Evolutionary conservation across 352 stramenopile genomes (phyloP).

Genomic region (Phytophthora brassicae): DNA sequence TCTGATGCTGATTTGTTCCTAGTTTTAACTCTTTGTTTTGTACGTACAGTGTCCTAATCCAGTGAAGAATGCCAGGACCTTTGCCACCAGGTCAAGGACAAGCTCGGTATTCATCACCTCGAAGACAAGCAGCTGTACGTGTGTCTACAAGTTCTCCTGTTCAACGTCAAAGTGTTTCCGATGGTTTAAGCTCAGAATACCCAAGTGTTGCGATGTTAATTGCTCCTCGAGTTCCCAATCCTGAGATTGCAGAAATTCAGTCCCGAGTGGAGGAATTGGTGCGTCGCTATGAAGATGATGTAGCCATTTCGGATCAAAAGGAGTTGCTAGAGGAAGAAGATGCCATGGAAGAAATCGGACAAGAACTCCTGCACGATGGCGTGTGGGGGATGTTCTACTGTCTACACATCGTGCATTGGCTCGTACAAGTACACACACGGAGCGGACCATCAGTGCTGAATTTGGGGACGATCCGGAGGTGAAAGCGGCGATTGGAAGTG

Average conservation of each 20-base stretch:
- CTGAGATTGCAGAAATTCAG: conserved; percentile 68
- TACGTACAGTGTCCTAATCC: neutral
- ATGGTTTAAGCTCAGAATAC: conserved; percentile 4
- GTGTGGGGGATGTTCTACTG: conserved; percentile 63
- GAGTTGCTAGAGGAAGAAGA: conserved; percentile 28
- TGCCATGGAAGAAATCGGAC: conserved; percentile 25
- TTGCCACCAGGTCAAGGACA: conserved; percentile 11
- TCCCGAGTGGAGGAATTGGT: conserved; percentile 69
- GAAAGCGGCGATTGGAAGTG: conserved; percentile 36
- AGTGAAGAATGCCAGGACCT: conserved; percentile 19
- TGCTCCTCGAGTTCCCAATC: conserved; percentile 24
- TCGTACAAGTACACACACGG: conserved; percentile 54
- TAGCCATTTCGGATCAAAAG: conserved; percentile 17
- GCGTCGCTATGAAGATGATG: conserved; percentile 59
- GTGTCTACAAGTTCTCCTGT: conserved; percentile 12
- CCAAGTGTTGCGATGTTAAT: conserved; percentile 17
- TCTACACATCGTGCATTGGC: conserved; percentile 63
- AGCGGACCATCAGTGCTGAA: conserved; percentile 54
- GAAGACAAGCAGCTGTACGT: conserved; percentile 16
- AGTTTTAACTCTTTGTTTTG: conserved; percentile 3
- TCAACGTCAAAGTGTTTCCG: neutral
- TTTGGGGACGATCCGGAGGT: conserved; percentile 59
- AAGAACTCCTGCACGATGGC: conserved; percentile 45
- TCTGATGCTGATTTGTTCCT: conserved; percentile 11
- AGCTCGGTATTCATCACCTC: conserved; percentile 20